Base-by-base conservation (phyloP, 768 basidiomycete genomes). In the Tylopilus felleus region DNA sequence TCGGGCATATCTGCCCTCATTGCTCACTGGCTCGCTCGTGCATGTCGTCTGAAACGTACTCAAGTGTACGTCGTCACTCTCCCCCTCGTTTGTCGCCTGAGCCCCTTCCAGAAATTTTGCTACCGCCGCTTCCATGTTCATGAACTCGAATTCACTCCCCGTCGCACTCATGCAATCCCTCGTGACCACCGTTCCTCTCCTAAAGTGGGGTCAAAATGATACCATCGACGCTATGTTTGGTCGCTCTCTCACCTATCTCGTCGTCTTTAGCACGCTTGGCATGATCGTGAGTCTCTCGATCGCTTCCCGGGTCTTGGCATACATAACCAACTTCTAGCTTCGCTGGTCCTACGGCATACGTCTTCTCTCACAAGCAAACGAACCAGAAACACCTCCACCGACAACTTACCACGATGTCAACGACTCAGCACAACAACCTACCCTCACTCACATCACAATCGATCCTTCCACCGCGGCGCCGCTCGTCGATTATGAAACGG, bases 311-410 rank as follows among this genome's bases (percentile, higher is more conserved):
- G 3, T 2, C n/a, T 39, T 42, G 46, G 36, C n/a, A 38, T 29
- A 9, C n/a, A 29, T 13, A n/a, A 38, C n/a, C n/a, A 17, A 4
- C 33, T 8, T 4, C 36, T n/a, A 91, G 91, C 72, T 97, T 28
- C 87, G 95, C 16, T 98, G 96, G 90, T 94, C 91, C 50, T 92
- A 89, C 68, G 94, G 94, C 19, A 86, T 97, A n/a, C 81, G 79
- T 47, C 76, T 96, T 0, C 78, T 97, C 8, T 80, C 90, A 0
- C 81, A 80, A 52, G 87, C 35, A 2, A 45, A 61, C 21, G 58
- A 64, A 12, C 52, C 51, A 14, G 59, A 61, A 3, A 1, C 53
- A 14, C 41, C 57, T 16, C 25, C 27, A 6, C 33, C 49, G 2
- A 31, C 52, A 2, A 40, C 36, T 1, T 61, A 66, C 21, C 54